phyloP scores from a whole-genome alignment of 768 basidiomycete genomes.

The Rhizopogon sp. region DNA sequence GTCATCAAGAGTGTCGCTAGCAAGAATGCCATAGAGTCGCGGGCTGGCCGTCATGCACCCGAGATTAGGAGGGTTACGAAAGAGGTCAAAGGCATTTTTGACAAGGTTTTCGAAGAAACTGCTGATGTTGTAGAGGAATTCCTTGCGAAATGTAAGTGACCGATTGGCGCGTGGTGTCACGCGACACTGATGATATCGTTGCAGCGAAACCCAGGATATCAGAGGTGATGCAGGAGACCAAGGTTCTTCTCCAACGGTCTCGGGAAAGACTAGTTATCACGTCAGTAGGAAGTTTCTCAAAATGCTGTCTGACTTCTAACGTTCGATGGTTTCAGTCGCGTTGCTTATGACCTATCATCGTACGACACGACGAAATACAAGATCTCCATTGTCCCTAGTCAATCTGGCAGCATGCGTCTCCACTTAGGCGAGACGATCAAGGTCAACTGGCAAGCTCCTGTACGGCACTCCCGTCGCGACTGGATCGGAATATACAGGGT shows the following conservation, averaged over 20 bases:
- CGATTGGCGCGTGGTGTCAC: too few relatives aligned
- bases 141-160: conserved; percentile 72
- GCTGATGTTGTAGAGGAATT: conserved; percentile 93
- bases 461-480: conserved; percentile 82
- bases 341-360: conserved; percentile 75
- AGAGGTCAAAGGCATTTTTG: conserved; percentile 91
- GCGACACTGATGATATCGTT: conserved; percentile 5
- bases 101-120: conserved; percentile 94
- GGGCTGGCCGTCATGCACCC: conserved; percentile 77
- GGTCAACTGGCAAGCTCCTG: conserved; percentile 84
- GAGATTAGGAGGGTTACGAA: conserved; percentile 79
- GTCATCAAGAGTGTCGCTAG: conserved; percentile 93
- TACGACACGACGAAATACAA: conserved; percentile 81
- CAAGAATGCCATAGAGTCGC: conserved; percentile 76
- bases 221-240: conserved; percentile 91
- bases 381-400: conserved; percentile 51
- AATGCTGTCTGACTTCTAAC: neutral
- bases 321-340: conserved; percentile 43
- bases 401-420: conserved; percentile 55
- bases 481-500: conserved; percentile 96
- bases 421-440: conserved; percentile 88
- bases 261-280: conserved; percentile 89
- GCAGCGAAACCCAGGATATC: conserved; percentile 83
- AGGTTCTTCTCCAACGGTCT: conserved; percentile 84
- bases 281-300: conserved; percentile 39